Evolutionary conservation across 176 grass and related monocot species (phyloP).

Genomic region (Sorghum bicolor): Sorghum_bicolor_NCBIv3 NC_012874.2:63424501-63425000

Average conservation of each 20-base stretch:
- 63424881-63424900: slow-evolving; percentile 94
- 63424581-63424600: slow-evolving; percentile 60
- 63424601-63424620: slow-evolving; percentile 96
- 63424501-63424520: background rate
- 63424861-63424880: slow-evolving; percentile 94
- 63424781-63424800: slow-evolving; percentile 69
- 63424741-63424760: slow-evolving; percentile 99
- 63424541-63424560: background rate
- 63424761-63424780: slow-evolving; percentile 88
- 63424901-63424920: slow-evolving; percentile 72
- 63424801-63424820: slow-evolving; percentile 76
- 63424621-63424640: slow-evolving; percentile 95
- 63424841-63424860: slow-evolving; percentile 85
- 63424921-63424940: slow-evolving; percentile 93
- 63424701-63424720: slow-evolving; percentile 73
- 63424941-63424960: slow-evolving; percentile 75
- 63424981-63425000: slow-evolving; percentile 77
- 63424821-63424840: slow-evolving; percentile 88
- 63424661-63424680: slow-evolving; percentile 86
- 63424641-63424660: slow-evolving; percentile 99
- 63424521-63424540: background rate
- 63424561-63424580: background rate
- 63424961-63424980: slow-evolving; percentile 78
- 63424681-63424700: slow-evolving; percentile 73
- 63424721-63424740: slow-evolving; percentile 72